Percentiles rank a stretch among this genome's conserved stretches.
phyloP scores from a whole-genome alignment of 2,329 filamentous ascomycete species.

The Tolypocladium sp. region DNA sequence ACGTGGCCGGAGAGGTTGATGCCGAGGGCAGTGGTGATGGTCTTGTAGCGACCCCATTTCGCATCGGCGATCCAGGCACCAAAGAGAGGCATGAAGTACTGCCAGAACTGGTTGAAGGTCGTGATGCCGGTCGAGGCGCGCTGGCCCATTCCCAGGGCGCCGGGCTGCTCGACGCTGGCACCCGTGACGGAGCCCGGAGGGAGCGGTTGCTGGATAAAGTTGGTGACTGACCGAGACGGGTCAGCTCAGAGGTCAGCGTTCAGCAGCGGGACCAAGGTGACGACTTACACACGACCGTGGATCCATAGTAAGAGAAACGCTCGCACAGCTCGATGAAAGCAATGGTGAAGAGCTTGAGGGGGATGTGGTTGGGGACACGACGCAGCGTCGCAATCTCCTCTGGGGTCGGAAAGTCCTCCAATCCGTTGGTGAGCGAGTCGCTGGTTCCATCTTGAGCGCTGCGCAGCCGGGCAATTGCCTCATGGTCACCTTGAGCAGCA shows the following conservation, averaged over 20 bases:
- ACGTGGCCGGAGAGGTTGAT: conserved; percentile 58
- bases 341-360: conserved; percentile 58
- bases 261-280: background rate
- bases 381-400: conserved; percentile 54
- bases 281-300: conserved; percentile 46
- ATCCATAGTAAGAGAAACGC: conserved; percentile 71
- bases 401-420: conserved; percentile 40
- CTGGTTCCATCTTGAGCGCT: background rate
- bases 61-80: conserved; percentile 56
- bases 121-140: conserved; percentile 39
- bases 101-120: conserved; percentile 52
- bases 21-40: conserved; percentile 58
- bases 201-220: conserved; percentile 50
- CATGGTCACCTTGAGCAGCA: background rate
- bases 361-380: conserved; percentile 55
- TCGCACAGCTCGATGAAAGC: conserved; percentile 68
- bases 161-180: conserved; percentile 28
- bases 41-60: conserved; percentile 63
- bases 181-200: conserved; percentile 46
- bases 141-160: conserved; percentile 52
- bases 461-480: background rate
- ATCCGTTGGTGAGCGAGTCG: background rate
- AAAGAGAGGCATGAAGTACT: conserved; percentile 48
- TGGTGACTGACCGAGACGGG: conserved; percentile 29
- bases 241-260: background rate